These are phyloP conservation scores for Xylona heveae DNA, from an alignment of 495 filamentous ascomycete species.

Conservation along the genomic window DNA sequence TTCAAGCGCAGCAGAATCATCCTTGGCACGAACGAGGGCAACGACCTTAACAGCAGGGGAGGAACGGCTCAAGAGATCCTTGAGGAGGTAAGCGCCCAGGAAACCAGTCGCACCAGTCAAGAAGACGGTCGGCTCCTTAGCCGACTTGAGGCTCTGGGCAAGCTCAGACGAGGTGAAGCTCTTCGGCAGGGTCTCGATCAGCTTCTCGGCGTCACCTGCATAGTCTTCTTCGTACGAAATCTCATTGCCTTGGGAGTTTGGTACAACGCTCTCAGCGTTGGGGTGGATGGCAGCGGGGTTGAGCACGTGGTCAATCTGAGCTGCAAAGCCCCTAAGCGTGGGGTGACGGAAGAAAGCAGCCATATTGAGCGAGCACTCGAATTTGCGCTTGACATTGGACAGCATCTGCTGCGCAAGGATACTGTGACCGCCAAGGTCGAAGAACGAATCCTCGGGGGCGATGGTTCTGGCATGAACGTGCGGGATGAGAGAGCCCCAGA, in stretches of 20 bases:
- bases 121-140: conserved; percentile 37
- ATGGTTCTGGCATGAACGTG: conserved; percentile 31
- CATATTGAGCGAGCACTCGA: conserved; percentile 50
- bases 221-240: conserved; percentile 42
- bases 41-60: conserved; percentile 42
- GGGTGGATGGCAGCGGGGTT: conserved; percentile 16
- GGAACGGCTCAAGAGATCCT: conserved; percentile 43
- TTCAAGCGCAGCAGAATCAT: conserved; percentile 25
- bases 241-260: no score
- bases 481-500: conserved; percentile 39
- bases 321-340: conserved; percentile 49
- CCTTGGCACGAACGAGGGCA: conserved; percentile 50
- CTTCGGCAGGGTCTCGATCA: conserved; percentile 27
- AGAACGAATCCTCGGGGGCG: conserved; percentile 49
- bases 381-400: conserved; percentile 40
- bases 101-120: conserved; percentile 88
- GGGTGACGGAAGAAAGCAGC: conserved; percentile 54
- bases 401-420: conserved; percentile 78
- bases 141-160: no score
- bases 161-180: conserved; percentile 13
- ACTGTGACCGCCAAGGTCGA: conserved; percentile 74
- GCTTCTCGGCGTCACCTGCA: conserved; percentile 39
- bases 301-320: conserved; percentile 46
- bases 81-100: conserved; percentile 63
- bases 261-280: no score